Evolutionary conservation across 73 alveolate genomes (phyloP), one percentile per base, ranked within the genome.

Genomic region (Stentor roeselii): DNA sequence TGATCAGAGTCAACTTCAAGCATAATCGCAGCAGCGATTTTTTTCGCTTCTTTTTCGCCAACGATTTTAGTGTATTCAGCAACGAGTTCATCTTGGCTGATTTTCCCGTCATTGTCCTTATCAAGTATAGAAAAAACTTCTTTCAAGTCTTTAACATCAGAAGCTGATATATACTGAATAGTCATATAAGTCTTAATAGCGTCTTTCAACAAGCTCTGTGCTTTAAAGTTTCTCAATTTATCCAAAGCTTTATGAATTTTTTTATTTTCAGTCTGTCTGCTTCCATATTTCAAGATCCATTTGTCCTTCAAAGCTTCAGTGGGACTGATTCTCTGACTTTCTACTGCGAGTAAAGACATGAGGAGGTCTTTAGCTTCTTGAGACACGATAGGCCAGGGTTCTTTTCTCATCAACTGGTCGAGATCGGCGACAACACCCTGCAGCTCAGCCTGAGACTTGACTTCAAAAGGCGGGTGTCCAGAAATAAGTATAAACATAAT

Each of bases 401-500:
- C 61, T 3, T 39, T 31, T 3, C 59, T 6, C 36, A 59, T 40
- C 60, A 75, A 86, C 58, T 76, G 82, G 36, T 86, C 75, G 36
- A 37, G 50, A 35, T 83, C 76, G 31, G 30, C 3, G 3, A 89
- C 86, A 61, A 59, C 60, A 6, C 75, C 40, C 14, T 42, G 60
- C 36, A 86, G 37, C 59, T 61, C 86, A 3, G 86, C 83, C n/a
- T 84, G 41, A 40, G 60, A 60, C 31, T 37, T 76, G 58, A 32
- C 39, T 3, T 61, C 42, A 82, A 89, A 89, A 3, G 94, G 89
- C 6, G 35, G 82, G 35, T 78, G 34, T 27, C 92, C 94, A 3
- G 89, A 61, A n/a, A 89, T 41, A 59, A 89, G 83, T 1, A 84
- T 82, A 75, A 78, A 89, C 31, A 89, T 60, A 11, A 89, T 86